A percentile compares a stretch with the other conserved stretches of the same genome.
Conservation (phyloP, 352 stramenopile genomes). For the Phytophthora idaei region DNA sequence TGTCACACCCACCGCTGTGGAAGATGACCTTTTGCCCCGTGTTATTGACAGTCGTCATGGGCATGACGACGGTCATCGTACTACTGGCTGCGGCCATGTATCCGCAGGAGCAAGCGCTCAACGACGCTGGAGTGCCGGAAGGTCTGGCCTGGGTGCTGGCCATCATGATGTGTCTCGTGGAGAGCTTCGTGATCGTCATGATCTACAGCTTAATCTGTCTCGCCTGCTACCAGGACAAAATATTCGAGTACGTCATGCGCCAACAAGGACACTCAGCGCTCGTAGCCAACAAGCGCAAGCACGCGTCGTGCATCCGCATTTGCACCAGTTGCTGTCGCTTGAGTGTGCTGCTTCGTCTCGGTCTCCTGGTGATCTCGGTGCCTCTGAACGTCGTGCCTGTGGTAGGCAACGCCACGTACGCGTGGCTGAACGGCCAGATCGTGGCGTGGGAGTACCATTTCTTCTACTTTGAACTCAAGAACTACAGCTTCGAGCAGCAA, state of each 20-base stretch:
- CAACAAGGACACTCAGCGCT: conserved; percentile 48
- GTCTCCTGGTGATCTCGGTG: conserved; percentile 51
- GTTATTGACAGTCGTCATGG: conserved; percentile 51
- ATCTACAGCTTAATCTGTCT: conserved; percentile 56
- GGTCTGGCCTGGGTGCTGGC: conserved; percentile 53
- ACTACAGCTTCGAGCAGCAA: conserved; percentile 52
- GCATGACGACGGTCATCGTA: conserved; percentile 48
- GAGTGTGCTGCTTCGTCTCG: conserved; percentile 46
- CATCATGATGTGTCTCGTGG: conserved; percentile 58
- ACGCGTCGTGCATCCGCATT: conserved; percentile 45
- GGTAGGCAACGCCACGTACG: conserved; percentile 52
- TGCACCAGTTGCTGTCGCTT: conserved; percentile 54
- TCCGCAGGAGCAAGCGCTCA: conserved; percentile 47
- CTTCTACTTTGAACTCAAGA: conserved; percentile 71
- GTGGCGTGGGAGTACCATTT: conserved; percentile 66
- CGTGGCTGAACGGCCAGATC: conserved; percentile 57
- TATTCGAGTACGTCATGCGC: conserved; percentile 58
- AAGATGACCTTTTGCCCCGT: conserved; percentile 50
- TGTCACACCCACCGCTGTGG: conserved; percentile 57
- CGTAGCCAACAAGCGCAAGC: conserved; percentile 40
- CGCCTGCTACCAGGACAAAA: conserved; percentile 56
- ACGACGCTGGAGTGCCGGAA: conserved; percentile 41
- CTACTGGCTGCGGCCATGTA: conserved; percentile 47
- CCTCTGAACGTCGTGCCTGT: conserved; percentile 64
- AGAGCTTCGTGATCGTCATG: conserved; percentile 61